Evolutionary conservation across 75 land plant genomes (phyloP).

Genomic region (Sequoiadendron giganteum): DNA sequence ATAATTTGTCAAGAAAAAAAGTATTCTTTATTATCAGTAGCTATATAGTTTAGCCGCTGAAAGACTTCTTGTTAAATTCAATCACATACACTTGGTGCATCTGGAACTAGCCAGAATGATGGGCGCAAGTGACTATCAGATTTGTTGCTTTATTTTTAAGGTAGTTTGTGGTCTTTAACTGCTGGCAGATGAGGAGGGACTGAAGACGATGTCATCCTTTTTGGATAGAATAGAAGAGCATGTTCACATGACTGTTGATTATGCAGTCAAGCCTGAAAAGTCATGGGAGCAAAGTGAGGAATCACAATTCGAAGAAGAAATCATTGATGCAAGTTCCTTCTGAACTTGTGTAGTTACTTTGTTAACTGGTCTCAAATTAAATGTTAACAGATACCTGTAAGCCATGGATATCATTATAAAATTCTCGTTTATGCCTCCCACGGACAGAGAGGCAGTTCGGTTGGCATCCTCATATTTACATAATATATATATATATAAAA

Average conservation of each 20-base stretch:
- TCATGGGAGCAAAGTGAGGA: not conserved
- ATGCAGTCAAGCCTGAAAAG: not conserved
- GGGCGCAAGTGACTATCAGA: not conserved
- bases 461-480: not conserved
- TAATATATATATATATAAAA: not conserved
- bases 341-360: not conserved
- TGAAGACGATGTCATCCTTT: not conserved
- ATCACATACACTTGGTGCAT: not conserved
- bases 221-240: conserved; percentile 10
- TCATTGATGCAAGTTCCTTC: not conserved
- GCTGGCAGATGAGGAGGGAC: conserved; percentile 8
- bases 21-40: not conserved
- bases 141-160: not conserved
- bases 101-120: not conserved
- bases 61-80: not conserved
- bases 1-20: not conserved
- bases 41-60: not conserved
- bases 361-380: not conserved
- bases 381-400: not conserved
- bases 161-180: not conserved
- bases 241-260: not conserved
- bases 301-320: not conserved
- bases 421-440: not conserved
- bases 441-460: not conserved
- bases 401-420: not conserved